Evolutionary conservation across 176 grass and related monocot genomes (phyloP).

Genomic region (Triticum aestivum): DNA sequence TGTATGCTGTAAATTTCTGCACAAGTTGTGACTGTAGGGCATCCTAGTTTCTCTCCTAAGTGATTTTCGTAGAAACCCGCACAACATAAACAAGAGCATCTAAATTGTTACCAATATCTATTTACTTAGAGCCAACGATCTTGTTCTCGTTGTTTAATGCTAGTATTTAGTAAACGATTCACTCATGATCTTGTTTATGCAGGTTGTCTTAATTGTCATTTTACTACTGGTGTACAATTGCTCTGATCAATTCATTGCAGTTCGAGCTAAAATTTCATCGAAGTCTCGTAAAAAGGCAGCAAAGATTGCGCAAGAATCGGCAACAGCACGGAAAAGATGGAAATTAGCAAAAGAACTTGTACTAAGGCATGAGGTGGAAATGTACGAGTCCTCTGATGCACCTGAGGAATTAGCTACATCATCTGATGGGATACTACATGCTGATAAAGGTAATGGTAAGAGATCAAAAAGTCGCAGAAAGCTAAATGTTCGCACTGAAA

Average conservation of each 20-base stretch:
- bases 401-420: conserved; percentile 37
- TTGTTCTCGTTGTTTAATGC: neutral
- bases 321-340: conserved; percentile 60
- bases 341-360: conserved; percentile 58
- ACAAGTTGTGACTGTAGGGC: neutral
- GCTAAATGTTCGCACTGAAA: conserved; percentile 46
- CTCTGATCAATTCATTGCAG: conserved; percentile 50
- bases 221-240: conserved; percentile 72
- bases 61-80: conserved; percentile 10
- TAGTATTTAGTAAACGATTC: neutral
- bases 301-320: conserved; percentile 50
- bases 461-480: conserved; percentile 33
- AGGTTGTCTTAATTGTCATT: conserved; percentile 49
- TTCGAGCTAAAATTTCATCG: conserved; percentile 43
- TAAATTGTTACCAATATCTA: neutral
- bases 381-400: conserved; percentile 14
- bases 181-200: conserved; percentile 6
- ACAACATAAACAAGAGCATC: neutral
- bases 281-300: conserved; percentile 71
- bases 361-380: conserved; percentile 33
- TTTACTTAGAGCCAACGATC: conserved; percentile 1
- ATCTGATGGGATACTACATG: conserved; percentile 18
- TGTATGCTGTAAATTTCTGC: neutral
- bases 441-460: conserved; percentile 27
- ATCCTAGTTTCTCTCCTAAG: conserved; percentile 4